Conservation (phyloP, 805 yeast species). For the Brettanomyces custersianus region DNA sequence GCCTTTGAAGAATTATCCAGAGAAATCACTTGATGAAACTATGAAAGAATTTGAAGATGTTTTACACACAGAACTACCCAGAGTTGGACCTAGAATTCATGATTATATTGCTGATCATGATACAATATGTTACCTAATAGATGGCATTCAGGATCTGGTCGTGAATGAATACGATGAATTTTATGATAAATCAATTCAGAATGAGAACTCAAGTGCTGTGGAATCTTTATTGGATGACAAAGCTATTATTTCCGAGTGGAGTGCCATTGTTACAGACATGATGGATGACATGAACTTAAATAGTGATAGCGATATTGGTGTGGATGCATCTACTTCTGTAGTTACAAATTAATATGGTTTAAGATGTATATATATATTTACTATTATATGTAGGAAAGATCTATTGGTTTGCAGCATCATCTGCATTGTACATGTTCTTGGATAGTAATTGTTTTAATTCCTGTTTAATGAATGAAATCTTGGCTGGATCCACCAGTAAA, state of each 20-base stretch:
- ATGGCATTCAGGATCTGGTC: conserved; percentile 57
- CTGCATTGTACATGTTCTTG: conserved; percentile 81
- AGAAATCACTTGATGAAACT: conserved; percentile 8
- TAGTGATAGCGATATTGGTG: no score
- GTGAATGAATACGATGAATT: conserved; percentile 49
- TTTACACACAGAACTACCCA: conserved; percentile 47
- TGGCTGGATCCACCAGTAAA: conserved; percentile 67
- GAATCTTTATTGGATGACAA: conserved; percentile 59
- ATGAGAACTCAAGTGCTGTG: conserved; percentile 20
- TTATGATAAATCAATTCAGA: conserved; percentile 26
- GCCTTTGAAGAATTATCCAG: conserved; percentile 28
- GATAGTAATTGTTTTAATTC: conserved; percentile 72
- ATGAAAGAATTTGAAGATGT: conserved; percentile 35
- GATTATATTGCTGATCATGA: conserved; percentile 49
- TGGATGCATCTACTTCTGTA: no score
- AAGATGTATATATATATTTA: no score
- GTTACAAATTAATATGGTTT: no score
- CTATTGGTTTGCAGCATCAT: no score
- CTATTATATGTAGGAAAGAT: no score
- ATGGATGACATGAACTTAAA: conserved; percentile 10
- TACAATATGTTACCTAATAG: conserved; percentile 43
- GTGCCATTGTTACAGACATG: conserved; percentile 25
- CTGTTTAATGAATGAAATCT: conserved; percentile 64
- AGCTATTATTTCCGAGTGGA: conserved; percentile 35
- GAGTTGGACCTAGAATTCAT: conserved; percentile 41